phyloP scores from a whole-genome alignment of 306 rosid species.

The Notholithocarpus densiflorus region DNA sequence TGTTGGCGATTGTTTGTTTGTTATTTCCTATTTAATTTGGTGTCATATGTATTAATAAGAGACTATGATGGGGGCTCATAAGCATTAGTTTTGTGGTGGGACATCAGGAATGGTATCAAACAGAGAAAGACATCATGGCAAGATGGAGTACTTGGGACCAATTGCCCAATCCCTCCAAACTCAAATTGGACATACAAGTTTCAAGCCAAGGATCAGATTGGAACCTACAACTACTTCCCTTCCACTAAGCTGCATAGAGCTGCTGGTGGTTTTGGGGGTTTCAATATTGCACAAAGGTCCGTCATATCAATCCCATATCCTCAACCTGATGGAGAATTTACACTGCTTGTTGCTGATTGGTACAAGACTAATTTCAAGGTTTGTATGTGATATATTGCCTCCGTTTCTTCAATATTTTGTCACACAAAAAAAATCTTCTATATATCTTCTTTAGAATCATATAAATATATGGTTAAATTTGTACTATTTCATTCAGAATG shows the following conservation, averaged over 20 bases:
- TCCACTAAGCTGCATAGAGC: constrained; percentile 66
- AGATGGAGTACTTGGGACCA: constrained; percentile 86
- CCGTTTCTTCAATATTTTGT: too few species aligned
- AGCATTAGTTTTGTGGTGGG: neutral
- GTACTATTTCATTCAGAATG: neutral
- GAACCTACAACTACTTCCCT: constrained; percentile 72
- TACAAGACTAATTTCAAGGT: constrained; percentile 60
- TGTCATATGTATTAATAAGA: too few species aligned
- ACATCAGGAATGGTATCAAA: constrained; percentile 69
- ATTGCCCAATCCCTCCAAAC: constrained; percentile 83
- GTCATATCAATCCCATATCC: constrained; percentile 68
- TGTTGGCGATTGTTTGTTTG: too few species aligned
- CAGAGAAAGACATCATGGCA: constrained; percentile 76
- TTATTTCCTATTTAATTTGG: too few species aligned
- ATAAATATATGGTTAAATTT: neutral
- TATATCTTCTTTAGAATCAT: neutral
- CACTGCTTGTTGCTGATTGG: constrained; percentile 76
- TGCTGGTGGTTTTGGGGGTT: constrained; percentile 74
- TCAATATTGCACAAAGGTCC: constrained; percentile 60
- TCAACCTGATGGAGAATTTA: constrained; percentile 50
- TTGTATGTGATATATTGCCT: neutral
- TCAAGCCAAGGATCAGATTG: constrained; percentile 82
- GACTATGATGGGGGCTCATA: neutral
- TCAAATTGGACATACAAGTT: constrained; percentile 83
- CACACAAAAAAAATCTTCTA: too few species aligned